Percentiles rank a stretch among this genome's conserved stretches.
phyloP scores from a whole-genome alignment of 345 rosid species.

The Lenwebbia sp. region DNA sequence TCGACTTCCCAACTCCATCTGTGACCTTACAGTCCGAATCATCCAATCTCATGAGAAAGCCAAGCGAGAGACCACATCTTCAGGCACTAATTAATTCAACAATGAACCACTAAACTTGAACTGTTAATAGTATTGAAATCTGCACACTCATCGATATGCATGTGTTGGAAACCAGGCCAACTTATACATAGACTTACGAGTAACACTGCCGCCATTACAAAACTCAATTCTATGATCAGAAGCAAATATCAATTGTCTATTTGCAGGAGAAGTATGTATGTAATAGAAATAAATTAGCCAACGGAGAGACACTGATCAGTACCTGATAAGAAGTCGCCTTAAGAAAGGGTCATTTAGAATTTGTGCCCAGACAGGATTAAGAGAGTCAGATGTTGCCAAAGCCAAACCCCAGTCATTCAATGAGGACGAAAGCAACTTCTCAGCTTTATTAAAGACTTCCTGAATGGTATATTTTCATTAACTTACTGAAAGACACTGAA shows the following conservation, averaged over 20 bases:
- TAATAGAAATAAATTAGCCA: not conserved
- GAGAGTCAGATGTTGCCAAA: conserved; percentile 54
- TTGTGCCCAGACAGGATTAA: conserved; percentile 91
- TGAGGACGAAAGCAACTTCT: conserved; percentile 57
- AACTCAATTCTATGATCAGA: not conserved
- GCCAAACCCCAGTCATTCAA: conserved; percentile 73
- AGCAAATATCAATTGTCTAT: not conserved
- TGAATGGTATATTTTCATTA: conserved; percentile 11
- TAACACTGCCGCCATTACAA: not conserved
- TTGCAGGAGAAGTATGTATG: not conserved
- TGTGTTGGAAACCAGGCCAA: not conserved
- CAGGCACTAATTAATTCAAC: not conserved
- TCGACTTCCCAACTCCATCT: not conserved
- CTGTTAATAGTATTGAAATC: not conserved
- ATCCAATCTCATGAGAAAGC: not conserved
- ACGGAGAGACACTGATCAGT: not conserved
- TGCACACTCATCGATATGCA: not conserved
- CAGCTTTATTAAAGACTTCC: conserved; percentile 56
- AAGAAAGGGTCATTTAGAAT: conserved; percentile 79
- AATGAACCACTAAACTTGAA: not conserved
- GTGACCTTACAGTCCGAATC: not conserved
- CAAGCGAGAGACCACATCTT: not conserved
- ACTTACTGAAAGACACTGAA: not conserved
- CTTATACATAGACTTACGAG: not conserved
- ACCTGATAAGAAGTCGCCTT: conserved; percentile 83